Conservation (phyloP, 345 rosid species). For the Gossypium raimondii region DNA sequence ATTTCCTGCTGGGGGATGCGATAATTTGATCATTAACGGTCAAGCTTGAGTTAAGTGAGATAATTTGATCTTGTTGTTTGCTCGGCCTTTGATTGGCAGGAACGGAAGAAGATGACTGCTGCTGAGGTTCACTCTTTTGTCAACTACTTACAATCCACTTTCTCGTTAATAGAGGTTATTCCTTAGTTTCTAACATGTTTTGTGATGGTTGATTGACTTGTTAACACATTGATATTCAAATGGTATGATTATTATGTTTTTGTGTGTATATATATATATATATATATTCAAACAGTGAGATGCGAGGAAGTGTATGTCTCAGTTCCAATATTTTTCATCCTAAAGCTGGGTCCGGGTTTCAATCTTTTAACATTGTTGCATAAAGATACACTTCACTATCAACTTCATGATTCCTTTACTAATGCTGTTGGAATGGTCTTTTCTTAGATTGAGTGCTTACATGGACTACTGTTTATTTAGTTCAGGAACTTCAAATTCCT, state of each 20-base stretch:
- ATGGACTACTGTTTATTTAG: constrained; percentile 7
- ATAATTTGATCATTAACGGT: background rate
- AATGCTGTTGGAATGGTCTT: background rate
- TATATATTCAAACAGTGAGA: background rate
- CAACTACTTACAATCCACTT: constrained; percentile 67
- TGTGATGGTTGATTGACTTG: background rate
- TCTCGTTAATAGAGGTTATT: constrained; percentile 68
- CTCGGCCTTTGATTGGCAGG: constrained; percentile 51
- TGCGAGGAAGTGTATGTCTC: background rate
- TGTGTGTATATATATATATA: background rate
- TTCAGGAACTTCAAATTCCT: constrained; percentile 65
- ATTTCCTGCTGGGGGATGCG: background rate
- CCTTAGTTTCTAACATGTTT: background rate
- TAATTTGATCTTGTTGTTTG: background rate
- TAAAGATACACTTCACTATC: background rate
- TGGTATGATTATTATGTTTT: background rate
- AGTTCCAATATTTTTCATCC: background rate
- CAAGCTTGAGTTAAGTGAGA: background rate
- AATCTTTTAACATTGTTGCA: background rate
- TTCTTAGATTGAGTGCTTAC: background rate
- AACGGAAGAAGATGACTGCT: constrained; percentile 70
- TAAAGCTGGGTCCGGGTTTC: background rate
- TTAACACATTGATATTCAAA: background rate
- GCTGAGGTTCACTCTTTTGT: constrained; percentile 69
- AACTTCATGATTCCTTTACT: background rate